Percentiles rank a stretch among this genome's conserved stretches.
phyloP scores from a whole-genome alignment of 345 rosid genomes.

The Moricandia moricandioides region DNA sequence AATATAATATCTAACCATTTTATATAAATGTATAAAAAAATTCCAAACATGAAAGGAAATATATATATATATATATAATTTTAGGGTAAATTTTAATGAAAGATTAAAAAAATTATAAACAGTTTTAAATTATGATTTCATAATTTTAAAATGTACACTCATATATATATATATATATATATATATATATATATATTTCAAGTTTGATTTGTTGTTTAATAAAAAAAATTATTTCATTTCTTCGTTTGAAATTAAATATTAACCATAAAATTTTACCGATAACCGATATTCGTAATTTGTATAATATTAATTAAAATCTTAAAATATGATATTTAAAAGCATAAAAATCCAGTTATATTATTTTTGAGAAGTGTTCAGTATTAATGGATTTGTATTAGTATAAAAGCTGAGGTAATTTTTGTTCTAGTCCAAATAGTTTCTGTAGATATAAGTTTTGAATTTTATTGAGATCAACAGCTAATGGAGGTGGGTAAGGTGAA shows the following conservation, averaged over 20 bases:
- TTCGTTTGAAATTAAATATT: not conserved
- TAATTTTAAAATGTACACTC: not conserved
- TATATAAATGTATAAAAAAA: not conserved
- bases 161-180: too few species aligned
- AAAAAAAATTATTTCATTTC: too few species aligned
- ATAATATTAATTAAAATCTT: not conserved
- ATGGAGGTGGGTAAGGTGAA: conserved; percentile 43
- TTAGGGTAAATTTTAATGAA: not conserved
- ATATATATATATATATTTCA: too few species aligned
- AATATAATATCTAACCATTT: not conserved
- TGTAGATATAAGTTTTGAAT: not conserved
- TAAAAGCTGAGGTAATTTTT: not conserved
- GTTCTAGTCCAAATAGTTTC: not conserved
- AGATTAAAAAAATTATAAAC: not conserved
- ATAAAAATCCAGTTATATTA: not conserved
- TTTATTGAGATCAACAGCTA: conserved; percentile 23
- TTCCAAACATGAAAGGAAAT: not conserved
- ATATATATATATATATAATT: not conserved
- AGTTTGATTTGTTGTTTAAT: too few species aligned
- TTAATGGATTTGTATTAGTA: not conserved
- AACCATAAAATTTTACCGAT: not conserved
- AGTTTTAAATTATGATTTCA: not conserved
- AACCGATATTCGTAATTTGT: not conserved
- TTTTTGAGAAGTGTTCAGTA: not conserved
- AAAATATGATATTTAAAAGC: not conserved